Base-by-base conservation (phyloP, 140 eudicot genomes). In the Stevia rebaudiana region DNA sequence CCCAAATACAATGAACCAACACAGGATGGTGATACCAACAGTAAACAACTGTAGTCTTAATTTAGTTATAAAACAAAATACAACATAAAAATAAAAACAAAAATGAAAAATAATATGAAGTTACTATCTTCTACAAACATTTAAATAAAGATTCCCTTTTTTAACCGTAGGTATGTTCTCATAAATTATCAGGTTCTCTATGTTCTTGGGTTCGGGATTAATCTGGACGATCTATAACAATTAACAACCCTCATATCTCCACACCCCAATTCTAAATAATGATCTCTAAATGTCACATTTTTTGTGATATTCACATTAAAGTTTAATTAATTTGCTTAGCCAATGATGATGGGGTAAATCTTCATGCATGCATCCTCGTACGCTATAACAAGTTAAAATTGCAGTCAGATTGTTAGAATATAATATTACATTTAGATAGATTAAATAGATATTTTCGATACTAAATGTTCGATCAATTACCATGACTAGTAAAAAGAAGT, bases 401-500 rank as follows among this genome's bases (percentile, higher is more conserved):
- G 42, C 13, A 31, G 22, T 64, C 55, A 59, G 61, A 8, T 35
- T 30, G 22, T 64, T 64, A 59, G 61, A 8, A 48, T 30, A 11
- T 21, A 44, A 11, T 28, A 2, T 17, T 56, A 30, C 24, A n/a
- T n/a, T n/a, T 31, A 55, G 2, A 7, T 55, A 30, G 42, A 3
- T 31, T 11, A 58, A 58, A 36, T 9, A 18, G n/a, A 36, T 33
- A 58, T 5, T 11, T 17, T 18, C 2, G 13, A 9, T 41, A 24
- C 28, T 47, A 13, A 30, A n/a, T 36, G 19, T 16, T 25, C 36
- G 46, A 41, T 55, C 3, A 19, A 18, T 50, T 56, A 56, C 70
- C 52, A 31, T 31, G 52, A 83, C 43, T 81, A 83, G 31, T 81
- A 82, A 64, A 83, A 84, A 46, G 82, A 79, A 51, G 69, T 61